Evolutionary conservation across 306 rosid genomes (phyloP), one percentile per base, ranked within the genome.

Genomic region (Macrotyloma uniflorum): DNA sequence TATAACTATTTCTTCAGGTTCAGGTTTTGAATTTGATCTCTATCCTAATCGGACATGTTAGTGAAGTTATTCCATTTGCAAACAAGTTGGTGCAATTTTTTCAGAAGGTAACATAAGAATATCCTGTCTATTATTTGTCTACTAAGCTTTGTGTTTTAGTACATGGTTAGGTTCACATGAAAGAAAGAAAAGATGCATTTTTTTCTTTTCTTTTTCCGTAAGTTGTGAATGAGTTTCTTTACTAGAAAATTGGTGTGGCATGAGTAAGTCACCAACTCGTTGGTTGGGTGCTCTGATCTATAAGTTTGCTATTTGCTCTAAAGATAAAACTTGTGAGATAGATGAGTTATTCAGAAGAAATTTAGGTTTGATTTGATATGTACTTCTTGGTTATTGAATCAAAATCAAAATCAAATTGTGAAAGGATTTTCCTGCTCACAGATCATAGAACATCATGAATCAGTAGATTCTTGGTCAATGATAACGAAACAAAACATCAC

Each of bases 21-120:
- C 98, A 94, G 84, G 88, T 94, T 83, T 83, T 94, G 86, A 89
- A 94, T 87, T 83, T 92, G 86, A 87, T 94, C 66, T 94, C 97
- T 40, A 87, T 81, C 75, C 92, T 94, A 69, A 87, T 90, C 10
- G 97, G 88, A 12, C 95, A 86, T 82, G 91, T 90, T 75, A 85
- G 81, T 80, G 90, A 89, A 87, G 97, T 94, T 32, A 78, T 88
- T 84, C 95, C 93, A 67, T 90, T 86, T 79, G 90, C 93, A 36
- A 89, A 83, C 82, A 82, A 89, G 80, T 87, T 94, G 94, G 92
- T 90, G 82, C 89, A 82, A 69, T 92, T 94, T 83, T 94, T 94
- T 77, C 97, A 88, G 55, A 92, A 92, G 98, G 98, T 94, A 87
- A 69, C 23, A 6, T 62, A 42, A 30, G 47, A 43, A 53, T 53